Conservation (phyloP, 768 basidiomycete species). For the Agrocybe pediades region DNA sequence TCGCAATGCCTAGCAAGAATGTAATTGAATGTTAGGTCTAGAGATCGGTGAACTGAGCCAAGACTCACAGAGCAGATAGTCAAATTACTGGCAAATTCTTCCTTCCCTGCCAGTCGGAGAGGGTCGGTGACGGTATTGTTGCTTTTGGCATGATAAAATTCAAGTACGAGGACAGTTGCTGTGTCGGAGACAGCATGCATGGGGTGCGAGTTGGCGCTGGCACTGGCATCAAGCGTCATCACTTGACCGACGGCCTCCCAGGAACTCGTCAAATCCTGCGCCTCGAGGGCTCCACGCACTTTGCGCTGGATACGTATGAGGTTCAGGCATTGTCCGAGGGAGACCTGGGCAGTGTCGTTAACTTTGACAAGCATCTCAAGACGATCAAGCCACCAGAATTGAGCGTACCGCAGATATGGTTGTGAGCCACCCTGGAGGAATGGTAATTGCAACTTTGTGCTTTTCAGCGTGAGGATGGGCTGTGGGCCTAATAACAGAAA, state of each 20-base stretch:
- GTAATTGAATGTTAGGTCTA: neutral
- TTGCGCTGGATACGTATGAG: neutral
- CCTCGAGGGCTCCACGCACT: neutral
- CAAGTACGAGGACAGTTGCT: neutral
- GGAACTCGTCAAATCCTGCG: neutral
- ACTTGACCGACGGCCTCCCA: neutral
- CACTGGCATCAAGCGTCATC: neutral
- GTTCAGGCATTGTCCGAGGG: neutral
- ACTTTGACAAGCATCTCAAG: neutral
- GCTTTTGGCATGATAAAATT: neutral
- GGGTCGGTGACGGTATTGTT: neutral
- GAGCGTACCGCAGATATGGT: neutral
- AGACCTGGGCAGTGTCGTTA: neutral
- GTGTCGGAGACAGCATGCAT: neutral
- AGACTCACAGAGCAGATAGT: neutral
- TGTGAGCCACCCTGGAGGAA: neutral
- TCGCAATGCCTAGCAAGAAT: neutral
- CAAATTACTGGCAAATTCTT: neutral
- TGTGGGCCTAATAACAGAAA: neutral
- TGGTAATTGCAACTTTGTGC: neutral
- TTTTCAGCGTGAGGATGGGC: neutral
- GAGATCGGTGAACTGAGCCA: neutral
- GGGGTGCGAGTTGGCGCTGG: neutral
- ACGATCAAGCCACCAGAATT: no score
- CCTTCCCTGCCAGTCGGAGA: neutral